phyloP scores from a whole-genome alignment of 2,329 filamentous ascomycete species.

The Sphaerulina vaccinii region DNA sequence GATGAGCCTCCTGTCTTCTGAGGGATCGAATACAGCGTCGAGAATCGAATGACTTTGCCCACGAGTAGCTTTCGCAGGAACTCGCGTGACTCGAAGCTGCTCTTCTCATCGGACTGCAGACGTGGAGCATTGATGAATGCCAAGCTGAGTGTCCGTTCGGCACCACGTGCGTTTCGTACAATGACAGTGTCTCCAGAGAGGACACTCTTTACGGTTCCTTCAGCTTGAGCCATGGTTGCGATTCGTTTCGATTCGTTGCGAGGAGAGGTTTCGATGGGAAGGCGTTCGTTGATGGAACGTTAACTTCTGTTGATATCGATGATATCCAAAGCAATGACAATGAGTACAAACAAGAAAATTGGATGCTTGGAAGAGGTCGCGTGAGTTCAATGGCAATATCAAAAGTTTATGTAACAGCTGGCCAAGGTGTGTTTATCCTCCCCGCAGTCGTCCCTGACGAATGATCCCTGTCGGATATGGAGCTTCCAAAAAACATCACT shows the following conservation, averaged over 20 bases:
- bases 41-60: conserved; percentile 83
- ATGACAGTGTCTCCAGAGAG: conserved; percentile 91
- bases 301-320: not conserved
- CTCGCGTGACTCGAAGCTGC: conserved; percentile 92
- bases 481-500: no score
- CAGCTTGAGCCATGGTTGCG: conserved; percentile 46
- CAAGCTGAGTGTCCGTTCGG: conserved; percentile 83
- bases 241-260: not conserved
- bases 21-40: conserved; percentile 82
- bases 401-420: not conserved
- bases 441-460: no score
- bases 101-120: conserved; percentile 55
- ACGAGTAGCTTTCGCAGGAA: conserved; percentile 80
- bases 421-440: not conserved
- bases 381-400: not conserved
- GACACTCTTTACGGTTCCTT: conserved; percentile 85
- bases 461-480: no score
- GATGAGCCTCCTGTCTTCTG: conserved; percentile 57
- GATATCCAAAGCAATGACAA: not conserved
- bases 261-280: not conserved
- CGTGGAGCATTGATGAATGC: conserved; percentile 90
- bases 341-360: not conserved
- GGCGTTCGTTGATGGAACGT: not conserved
- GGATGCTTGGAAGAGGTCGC: not conserved
- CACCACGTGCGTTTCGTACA: conserved; percentile 75